phyloP scores from a whole-genome alignment of 2,329 filamentous ascomycete species.

The Amylocarpus encephaloides region DNA sequence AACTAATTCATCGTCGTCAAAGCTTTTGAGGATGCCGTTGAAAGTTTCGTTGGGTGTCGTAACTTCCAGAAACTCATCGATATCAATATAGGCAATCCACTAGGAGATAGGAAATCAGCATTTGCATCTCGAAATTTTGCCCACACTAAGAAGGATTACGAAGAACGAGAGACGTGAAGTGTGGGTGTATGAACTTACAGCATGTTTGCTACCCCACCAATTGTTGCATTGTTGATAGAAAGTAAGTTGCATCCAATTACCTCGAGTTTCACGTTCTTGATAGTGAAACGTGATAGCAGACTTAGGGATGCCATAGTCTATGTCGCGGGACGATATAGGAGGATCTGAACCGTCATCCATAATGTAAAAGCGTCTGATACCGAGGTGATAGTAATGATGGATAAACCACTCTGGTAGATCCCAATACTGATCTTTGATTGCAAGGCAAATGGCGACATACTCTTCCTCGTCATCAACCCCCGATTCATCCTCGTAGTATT shows the following conservation, averaged over 20 bases:
- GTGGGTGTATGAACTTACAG: neutral
- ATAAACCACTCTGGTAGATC: conserved; percentile 25
- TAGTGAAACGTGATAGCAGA: conserved; percentile 23
- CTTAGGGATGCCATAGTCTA: conserved; percentile 19
- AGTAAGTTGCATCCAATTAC: conserved; percentile 13
- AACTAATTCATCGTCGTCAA: conserved; percentile 24
- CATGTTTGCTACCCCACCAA: conserved; percentile 24
- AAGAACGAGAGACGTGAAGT: too few relatives aligned
- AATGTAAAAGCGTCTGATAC: conserved; percentile 26
- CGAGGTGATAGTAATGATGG: conserved; percentile 27
- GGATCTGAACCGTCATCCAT: conserved; percentile 27
- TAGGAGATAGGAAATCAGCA: neutral
- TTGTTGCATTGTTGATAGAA: conserved; percentile 23
- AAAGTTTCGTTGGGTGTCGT: conserved; percentile 22
- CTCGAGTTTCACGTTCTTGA: conserved; percentile 8
- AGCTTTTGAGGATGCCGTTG: conserved; percentile 22
- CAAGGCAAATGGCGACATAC: conserved; percentile 25
- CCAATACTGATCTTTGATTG: conserved; percentile 19
- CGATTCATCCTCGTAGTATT: too few relatives aligned
- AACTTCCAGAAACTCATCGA: conserved; percentile 26
- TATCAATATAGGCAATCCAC: conserved; percentile 33
- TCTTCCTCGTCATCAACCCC: conserved; percentile 8
- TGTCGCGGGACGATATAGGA: conserved; percentile 16
- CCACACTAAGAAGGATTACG: too few relatives aligned
- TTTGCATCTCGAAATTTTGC: too few relatives aligned